Evolutionary conservation across 106 monocot genomes (phyloP), one percentile per base, ranked within the genome.

Genomic region (Platanthera guangdongensis): DNA sequence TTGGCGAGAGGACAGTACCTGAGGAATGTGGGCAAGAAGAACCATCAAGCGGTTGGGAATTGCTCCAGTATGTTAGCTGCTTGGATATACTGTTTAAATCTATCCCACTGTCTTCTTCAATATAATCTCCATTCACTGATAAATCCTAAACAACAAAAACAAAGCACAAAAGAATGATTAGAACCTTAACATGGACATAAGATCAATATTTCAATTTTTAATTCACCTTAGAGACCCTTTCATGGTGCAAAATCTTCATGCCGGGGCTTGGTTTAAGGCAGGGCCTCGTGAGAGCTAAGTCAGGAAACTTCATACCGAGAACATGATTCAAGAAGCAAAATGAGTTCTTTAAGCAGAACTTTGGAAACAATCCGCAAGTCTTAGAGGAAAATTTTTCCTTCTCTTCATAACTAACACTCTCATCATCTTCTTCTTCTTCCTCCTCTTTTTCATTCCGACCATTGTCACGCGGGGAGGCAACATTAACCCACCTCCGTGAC

Each of bases 361-460:
- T 76, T 7, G 93, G 83, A 14, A 90, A 62, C 74, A 88, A 72
- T 6, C 93, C 84, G 68, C 93, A 86, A 3, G 71, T 88, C 57
- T 75, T 84, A 28, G 79, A 71, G 8, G 75, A 45, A 57, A 84
- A 64, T 45, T 81, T 65, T 22, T 67, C 28, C 25, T 32, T 64
- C 45, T 60, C 64, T 13, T 81, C 63, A 68, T 76, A 49, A 25
- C 76, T 76, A 6, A 53, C 79, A 8, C 59, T 80, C 0, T 83
- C 87, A 30, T 75, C 85, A n/a, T 68, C 81, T 4, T 81, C 82
- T 32, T 72, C 75, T 50, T 7, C 46, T 47, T 7, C 46, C 28
- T 14, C 47, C 75, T 10, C 8, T 9, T 25, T 15, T 21, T 21
- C 32, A 48, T 19, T 50, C 63, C 25, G 39, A 46, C 50, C 62